phyloP scores from a whole-genome alignment of 2,329 filamentous ascomycete species.

The Sclerotinia trifoliorum region DNA sequence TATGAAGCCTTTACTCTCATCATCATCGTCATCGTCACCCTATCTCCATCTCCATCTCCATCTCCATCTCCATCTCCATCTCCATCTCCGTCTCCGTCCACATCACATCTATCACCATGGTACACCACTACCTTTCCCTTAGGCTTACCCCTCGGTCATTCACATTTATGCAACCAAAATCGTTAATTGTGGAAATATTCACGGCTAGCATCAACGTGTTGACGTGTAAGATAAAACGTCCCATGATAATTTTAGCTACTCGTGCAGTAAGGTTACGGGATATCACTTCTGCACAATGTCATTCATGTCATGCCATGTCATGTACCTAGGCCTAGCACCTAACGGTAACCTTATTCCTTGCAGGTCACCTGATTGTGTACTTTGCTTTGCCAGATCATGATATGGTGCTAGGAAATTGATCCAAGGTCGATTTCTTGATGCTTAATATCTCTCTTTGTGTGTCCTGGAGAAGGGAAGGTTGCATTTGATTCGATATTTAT shows the following conservation, averaged over 20 bases:
- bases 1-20: neutral
- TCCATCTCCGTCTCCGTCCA: too few relatives aligned
- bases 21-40: neutral
- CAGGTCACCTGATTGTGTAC: neutral
- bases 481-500: neutral
- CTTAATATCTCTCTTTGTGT: too few relatives aligned
- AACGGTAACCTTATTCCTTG: constrained; percentile 5
- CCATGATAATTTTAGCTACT: constrained; percentile 12
- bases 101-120: too few relatives aligned
- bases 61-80: neutral
- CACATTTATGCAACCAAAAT: constrained; percentile 7
- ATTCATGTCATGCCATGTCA: too few relatives aligned
- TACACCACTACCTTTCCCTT: neutral
- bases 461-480: neutral
- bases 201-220: neutral
- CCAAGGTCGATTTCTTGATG: too few relatives aligned
- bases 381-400: neutral
- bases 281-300: constrained; percentile 1
- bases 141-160: neutral
- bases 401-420: neutral
- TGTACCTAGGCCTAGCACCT: neutral
- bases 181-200: neutral
- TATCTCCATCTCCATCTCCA: neutral
- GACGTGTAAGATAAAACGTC: neutral
- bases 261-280: neutral